Evolutionary conservation across 2,329 filamentous ascomycete species (phyloP), one percentile per base, ranked within the genome.

Genomic region (Pseudocercospora eumusae): DNA sequence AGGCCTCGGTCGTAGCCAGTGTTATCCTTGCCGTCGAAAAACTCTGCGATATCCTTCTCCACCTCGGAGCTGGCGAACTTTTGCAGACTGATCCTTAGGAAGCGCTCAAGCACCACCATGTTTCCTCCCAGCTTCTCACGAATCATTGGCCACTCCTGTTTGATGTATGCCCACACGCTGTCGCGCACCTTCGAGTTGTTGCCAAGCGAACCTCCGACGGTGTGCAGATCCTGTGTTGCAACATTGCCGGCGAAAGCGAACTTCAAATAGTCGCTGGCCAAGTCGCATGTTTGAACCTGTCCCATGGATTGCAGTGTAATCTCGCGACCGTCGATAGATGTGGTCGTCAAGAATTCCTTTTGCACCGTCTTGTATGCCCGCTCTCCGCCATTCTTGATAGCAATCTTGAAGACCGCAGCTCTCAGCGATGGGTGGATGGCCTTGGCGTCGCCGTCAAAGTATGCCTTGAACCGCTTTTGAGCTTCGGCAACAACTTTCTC

Each of bases 281-380:
- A 80, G 9, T 86, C 84, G 0, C 81, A 74, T 59, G 91, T 86
- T 69, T 88, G 88, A 20, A 90, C 87, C 42, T 87, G 86, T 33
- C 92, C 92, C 49, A 99, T 83, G 3, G 90, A 86, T 40, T 84
- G 81, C 2, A 98, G 84, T 68, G 87, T 89, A 66, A 96, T 90
- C 69, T 96, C 92, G 77, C 93, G 96, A 70, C 92, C 93, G 71
- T 98, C 95, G 40, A 97, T 88, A 7, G 92, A 91, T 57, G 89
- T 88, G 11, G 92, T 95, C 56, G 82, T 87, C 66, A 86, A 83
- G 83, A 91, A 98, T 75, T 97, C 93, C 59, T 91, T 86, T 80
- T 93, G 92, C 59, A 99, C 83, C 7, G 88, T 84, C 27, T 89
- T 83, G 68, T 86, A 89, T 58, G 92, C 91, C 15, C 86, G 81